phyloP scores from a whole-genome alignment of 208 protist species.

The Trypanosoma brucei region DNA sequence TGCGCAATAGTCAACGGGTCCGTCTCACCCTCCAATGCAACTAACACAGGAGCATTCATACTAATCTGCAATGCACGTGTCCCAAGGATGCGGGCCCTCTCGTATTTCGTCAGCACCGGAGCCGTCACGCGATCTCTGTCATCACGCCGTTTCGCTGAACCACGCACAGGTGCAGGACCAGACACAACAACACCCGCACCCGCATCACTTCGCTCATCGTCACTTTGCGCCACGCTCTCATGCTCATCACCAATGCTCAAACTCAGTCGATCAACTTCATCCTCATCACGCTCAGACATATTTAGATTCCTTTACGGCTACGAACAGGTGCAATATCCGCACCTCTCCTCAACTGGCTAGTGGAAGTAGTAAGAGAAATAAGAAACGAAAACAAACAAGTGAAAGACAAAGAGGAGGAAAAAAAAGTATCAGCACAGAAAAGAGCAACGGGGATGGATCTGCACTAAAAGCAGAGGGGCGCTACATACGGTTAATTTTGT shows the following conservation, averaged over 20 bases:
- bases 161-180: constrained; percentile 37
- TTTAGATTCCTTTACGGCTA: constrained; percentile 13
- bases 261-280: constrained; percentile 22
- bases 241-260: constrained; percentile 40
- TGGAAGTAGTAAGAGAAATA: too few relatives aligned
- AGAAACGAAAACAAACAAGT: too few relatives aligned
- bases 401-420: too few relatives aligned
- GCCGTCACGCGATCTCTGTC: constrained; percentile 90
- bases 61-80: constrained; percentile 98
- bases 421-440: too few relatives aligned
- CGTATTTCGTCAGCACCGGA: constrained; percentile 98
- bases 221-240: constrained; percentile 17
- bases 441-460: too few relatives aligned
- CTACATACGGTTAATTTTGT: too few relatives aligned
- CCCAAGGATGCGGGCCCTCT: constrained; percentile 97
- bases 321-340: not conserved
- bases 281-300: constrained; percentile 28
- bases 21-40: constrained; percentile 95
- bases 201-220: constrained; percentile 21
- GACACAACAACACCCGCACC: constrained; percentile 52
- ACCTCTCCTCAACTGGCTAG: too few relatives aligned
- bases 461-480: too few relatives aligned
- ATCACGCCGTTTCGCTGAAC: constrained; percentile 34
- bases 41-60: constrained; percentile 97
- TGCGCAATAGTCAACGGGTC: constrained; percentile 98